Percentiles rank a stretch among this genome's conserved stretches.
These are phyloP conservation scores for Tolypocladium paradoxum DNA, from an alignment of 2,329 filamentous ascomycete species.

Conservation along the genomic window DNA sequence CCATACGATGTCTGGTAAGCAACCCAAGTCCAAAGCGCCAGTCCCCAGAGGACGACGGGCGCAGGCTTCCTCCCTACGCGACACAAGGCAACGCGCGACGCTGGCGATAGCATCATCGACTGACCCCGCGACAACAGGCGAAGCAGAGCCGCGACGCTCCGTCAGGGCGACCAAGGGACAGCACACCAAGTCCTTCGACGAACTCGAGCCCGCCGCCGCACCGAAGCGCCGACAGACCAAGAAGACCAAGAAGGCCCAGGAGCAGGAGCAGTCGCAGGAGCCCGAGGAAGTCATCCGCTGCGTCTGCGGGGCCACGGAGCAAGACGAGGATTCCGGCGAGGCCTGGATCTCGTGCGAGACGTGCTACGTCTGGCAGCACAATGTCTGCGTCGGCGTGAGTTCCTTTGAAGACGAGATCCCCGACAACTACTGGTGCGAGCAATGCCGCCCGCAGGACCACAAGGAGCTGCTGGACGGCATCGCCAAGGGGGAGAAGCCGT, in stretches of 20 bases:
- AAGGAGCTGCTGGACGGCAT: constrained; percentile 70
- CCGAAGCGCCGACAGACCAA: constrained; percentile 43
- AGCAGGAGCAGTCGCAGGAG: constrained; percentile 46
- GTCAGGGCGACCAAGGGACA: constrained; percentile 95
- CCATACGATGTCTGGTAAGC: constrained; percentile 25
- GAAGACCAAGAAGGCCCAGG: constrained; percentile 48
- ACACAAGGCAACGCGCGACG: not conserved
- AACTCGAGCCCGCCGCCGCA: constrained; percentile 48
- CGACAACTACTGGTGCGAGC: constrained; percentile 84
- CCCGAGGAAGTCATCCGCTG: constrained; percentile 75
- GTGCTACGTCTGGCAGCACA: constrained; percentile 94
- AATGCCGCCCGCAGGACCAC: constrained; percentile 78
- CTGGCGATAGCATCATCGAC: constrained; percentile 4
- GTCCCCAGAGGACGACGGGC: not conserved
- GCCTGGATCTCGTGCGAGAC: constrained; percentile 94
- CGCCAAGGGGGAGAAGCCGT: constrained; percentile 70
- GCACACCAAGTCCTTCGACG: constrained; percentile 78
- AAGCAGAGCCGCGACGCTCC: constrained; percentile 77
- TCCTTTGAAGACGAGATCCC: constrained; percentile 68
- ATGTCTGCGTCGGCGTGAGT: constrained; percentile 82
- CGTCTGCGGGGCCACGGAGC: constrained; percentile 79
- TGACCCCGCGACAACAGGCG: constrained; percentile 21
- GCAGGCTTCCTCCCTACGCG: not conserved
- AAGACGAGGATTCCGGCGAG: constrained; percentile 75
- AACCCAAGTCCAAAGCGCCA: not conserved